A percentile compares a stretch with the other conserved stretches of the same genome.
phyloP scores from a whole-genome alignment of 495 filamentous ascomycete species.

The Neurospora sp. region DNA sequence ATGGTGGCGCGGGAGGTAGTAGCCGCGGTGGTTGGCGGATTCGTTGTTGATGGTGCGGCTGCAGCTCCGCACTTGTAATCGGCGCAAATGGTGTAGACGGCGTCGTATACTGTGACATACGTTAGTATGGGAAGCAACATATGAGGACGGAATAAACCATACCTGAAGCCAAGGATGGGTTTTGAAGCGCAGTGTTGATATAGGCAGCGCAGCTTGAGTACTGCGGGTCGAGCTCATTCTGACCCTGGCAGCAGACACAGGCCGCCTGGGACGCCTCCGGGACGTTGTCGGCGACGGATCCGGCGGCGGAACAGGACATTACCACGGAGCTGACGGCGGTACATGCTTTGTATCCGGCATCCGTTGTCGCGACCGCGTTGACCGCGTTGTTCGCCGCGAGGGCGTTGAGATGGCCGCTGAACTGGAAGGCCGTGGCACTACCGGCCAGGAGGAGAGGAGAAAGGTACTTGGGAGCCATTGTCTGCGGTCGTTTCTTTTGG shows the following conservation, averaged over 20 bases:
- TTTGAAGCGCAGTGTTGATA: constrained; percentile 3
- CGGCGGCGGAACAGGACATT: constrained; percentile 4
- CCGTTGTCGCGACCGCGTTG: constrained; percentile 5
- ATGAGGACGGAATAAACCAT: not conserved
- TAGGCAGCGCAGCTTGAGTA: constrained; percentile 20
- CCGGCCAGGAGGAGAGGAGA: constrained; percentile 3
- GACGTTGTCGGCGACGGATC: constrained; percentile 5
- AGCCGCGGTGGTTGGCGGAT: not conserved
- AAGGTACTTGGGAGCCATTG: not conserved
- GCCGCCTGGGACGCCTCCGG: not conserved
- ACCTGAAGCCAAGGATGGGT: constrained; percentile 1
- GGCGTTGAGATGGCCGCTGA: constrained; percentile 10
- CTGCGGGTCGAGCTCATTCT: not conserved
- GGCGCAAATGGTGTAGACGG: constrained; percentile 1
- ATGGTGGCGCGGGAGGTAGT: not conserved
- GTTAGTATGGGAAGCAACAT: not conserved
- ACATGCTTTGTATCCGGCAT: constrained; percentile 12
- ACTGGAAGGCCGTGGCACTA: constrained; percentile 1
- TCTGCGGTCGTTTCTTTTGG: not conserved
- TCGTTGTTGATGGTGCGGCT: not conserved
- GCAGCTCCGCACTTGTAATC: not conserved
- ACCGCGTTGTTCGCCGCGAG: constrained; percentile 1
- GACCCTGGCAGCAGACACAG: constrained; percentile 17
- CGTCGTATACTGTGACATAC: not conserved
- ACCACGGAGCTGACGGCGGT: constrained; percentile 8